These are phyloP conservation scores for Myriosclerotinia duriaeana DNA, from an alignment of 2,329 filamentous ascomycete genomes.

Conservation along the genomic window DNA sequence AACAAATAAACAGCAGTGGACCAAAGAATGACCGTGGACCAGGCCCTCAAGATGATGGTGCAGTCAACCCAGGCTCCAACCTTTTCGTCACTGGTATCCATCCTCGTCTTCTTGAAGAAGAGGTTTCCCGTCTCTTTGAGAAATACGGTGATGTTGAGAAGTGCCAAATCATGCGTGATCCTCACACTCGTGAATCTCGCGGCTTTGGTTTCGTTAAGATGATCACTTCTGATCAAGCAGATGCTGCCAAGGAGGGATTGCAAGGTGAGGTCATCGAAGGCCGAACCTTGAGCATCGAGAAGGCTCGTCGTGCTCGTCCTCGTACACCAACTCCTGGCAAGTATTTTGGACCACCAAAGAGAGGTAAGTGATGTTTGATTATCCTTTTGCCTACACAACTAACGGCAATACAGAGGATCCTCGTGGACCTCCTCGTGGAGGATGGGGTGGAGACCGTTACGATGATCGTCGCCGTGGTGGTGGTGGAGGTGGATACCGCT, in stretches of 20 bases:
- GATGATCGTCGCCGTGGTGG: slow-evolving; percentile 49
- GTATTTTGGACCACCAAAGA: slow-evolving; percentile 98
- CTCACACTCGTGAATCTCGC: slow-evolving; percentile 96
- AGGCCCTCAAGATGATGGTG: slow-evolving; percentile 66
- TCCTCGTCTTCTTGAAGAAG: slow-evolving; percentile 82
- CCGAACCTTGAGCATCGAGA: slow-evolving; percentile 95
- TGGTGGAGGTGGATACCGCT: slow-evolving; percentile 41
- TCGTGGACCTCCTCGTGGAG: slow-evolving; percentile 49
- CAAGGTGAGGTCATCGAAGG: slow-evolving; percentile 95
- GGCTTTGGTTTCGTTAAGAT: slow-evolving; percentile 99
- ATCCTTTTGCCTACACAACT: slow-evolving; percentile 40
- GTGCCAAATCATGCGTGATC: slow-evolving; percentile 99
- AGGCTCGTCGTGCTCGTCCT: slow-evolving; percentile 91
- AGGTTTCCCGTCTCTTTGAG: slow-evolving; percentile 93
- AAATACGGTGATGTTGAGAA: slow-evolving; percentile 99
- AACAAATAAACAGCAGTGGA: slow-evolving; percentile 39
- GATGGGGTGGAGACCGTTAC: slow-evolving; percentile 41
- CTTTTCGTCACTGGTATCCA: slow-evolving; percentile 98
- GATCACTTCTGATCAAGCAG: slow-evolving; percentile 90
- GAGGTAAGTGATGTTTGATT: slow-evolving; percentile 65
- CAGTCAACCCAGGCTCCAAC: slow-evolving; percentile 92
- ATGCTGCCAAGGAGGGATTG: slow-evolving; percentile 93
- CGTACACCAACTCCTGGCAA: slow-evolving; percentile 97
- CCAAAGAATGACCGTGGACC: slow-evolving; percentile 54
- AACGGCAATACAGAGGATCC: slow-evolving; percentile 50